phyloP scores from a whole-genome alignment of 345 rosid species.

The Arabidopsis suecica region DNA sequence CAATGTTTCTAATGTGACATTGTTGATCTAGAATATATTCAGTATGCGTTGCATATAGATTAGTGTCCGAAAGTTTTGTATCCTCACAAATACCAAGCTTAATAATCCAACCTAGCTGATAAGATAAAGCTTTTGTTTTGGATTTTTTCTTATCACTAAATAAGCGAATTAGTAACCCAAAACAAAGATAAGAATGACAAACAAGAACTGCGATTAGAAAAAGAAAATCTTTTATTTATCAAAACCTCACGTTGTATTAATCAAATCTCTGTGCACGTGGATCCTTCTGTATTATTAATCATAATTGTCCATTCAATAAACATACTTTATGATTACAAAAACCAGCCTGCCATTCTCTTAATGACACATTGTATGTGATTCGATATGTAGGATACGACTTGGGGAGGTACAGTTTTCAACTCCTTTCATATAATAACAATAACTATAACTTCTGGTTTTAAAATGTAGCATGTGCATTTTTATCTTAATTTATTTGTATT shows the following conservation, averaged over 20 bases:
- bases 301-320: not conserved
- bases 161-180: constrained; percentile 19
- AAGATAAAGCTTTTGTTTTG: constrained; percentile 12
- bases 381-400: constrained; percentile 43
- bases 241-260: constrained; percentile 28
- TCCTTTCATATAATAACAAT: constrained; percentile 12
- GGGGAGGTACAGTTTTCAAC: constrained; percentile 24
- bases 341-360: constrained; percentile 52
- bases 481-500: constrained; percentile 16
- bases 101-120: constrained; percentile 14
- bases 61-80: not conserved
- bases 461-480: constrained; percentile 18
- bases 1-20: not conserved
- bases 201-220: constrained; percentile 20
- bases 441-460: not conserved
- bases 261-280: constrained; percentile 42
- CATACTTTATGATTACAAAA: constrained; percentile 28
- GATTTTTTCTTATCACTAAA: constrained; percentile 2
- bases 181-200: constrained; percentile 24
- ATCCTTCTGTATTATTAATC: constrained; percentile 30
- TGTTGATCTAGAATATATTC: constrained; percentile 5
- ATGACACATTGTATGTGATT: constrained; percentile 39
- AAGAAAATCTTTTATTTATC: not conserved
- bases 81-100: not conserved
- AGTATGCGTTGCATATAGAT: not conserved